Percentiles rank a stretch among this genome's conserved stretches.
These are phyloP conservation scores for Persicaria maculosa DNA, from an alignment of 148 eudicot species.

Conservation along the genomic window DNA sequence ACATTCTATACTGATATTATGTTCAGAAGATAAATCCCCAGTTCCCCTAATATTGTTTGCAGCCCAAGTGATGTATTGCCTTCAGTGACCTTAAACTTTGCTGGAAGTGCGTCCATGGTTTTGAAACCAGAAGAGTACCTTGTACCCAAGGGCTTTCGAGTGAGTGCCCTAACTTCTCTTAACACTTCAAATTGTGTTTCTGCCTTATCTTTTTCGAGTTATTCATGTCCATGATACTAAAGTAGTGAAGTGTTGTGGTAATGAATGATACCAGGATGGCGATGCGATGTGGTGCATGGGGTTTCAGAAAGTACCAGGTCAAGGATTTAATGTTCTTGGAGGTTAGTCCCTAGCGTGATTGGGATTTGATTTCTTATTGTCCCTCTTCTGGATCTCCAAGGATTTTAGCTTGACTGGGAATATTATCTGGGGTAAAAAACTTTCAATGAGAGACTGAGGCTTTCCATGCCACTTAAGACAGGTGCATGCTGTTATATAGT, in stretches of 20 bases:
- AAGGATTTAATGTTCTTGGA: constrained; percentile 12
- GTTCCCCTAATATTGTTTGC: neutral
- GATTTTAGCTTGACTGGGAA: no score
- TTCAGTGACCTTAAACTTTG: constrained; percentile 5
- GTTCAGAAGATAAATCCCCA: neutral
- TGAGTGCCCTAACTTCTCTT: neutral
- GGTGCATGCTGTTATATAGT: neutral
- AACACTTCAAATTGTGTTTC: neutral
- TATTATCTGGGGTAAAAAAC: no score
- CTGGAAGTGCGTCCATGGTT: constrained; percentile 11
- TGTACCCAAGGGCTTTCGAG: constrained; percentile 3
- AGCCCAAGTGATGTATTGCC: neutral
- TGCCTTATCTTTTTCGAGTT: neutral
- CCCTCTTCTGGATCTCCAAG: no score
- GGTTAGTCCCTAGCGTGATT: neutral
- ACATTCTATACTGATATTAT: neutral
- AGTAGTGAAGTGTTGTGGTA: neutral
- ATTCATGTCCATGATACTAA: neutral
- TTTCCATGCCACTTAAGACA: neutral
- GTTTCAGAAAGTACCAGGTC: constrained; percentile 12
- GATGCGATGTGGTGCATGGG: constrained; percentile 5
- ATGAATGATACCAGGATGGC: constrained; percentile 3
- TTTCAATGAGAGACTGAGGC: no score
- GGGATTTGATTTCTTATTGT: neutral
- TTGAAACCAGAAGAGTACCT: constrained; percentile 11